phyloP scores from a whole-genome alignment of 805 yeast species.

The Saccharomycopsis javanensis region DNA sequence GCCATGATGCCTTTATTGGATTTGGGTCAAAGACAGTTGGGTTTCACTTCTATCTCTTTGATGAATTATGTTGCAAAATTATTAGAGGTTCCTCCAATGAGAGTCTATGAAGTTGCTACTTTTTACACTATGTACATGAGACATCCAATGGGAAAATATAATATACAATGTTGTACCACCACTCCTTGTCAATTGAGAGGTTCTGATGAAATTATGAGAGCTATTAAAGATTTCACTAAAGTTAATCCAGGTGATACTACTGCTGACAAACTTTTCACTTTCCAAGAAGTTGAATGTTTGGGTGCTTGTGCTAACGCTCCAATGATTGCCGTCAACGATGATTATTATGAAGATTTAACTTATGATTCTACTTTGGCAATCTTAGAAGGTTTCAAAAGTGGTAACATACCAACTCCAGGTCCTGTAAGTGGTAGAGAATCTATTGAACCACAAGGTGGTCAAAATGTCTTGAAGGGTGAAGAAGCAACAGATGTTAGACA shows the following conservation, averaged over 20 bases:
- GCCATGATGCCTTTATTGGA: slow-evolving; percentile 84
- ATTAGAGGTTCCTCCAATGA: slow-evolving; percentile 86
- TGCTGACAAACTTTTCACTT: slow-evolving; percentile 61
- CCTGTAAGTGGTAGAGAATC: slow-evolving; percentile 58
- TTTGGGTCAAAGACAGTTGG: slow-evolving; percentile 79
- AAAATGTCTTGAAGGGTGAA: slow-evolving; percentile 46
- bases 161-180: slow-evolving; percentile 79
- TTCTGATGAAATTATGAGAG: slow-evolving; percentile 67
- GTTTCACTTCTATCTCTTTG: slow-evolving; percentile 76
- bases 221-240: slow-evolving; percentile 50
- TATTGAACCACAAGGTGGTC: slow-evolving; percentile 72
- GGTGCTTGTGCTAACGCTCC: slow-evolving; percentile 93
- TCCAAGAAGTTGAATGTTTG: slow-evolving; percentile 82
- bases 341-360: slow-evolving; percentile 73
- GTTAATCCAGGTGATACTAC: slow-evolving; percentile 74
- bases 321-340: slow-evolving; percentile 78
- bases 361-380: slow-evolving; percentile 51
- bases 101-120: slow-evolving; percentile 88
- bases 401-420: slow-evolving; percentile 55
- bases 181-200: slow-evolving; percentile 85
- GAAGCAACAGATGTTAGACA: slow-evolving; percentile 63
- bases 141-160: slow-evolving; percentile 76
- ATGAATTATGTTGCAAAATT: slow-evolving; percentile 84
- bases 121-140: slow-evolving; percentile 88
- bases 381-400: slow-evolving; percentile 53